A percentile compares a stretch with the other conserved stretches of the same genome.
Evolutionary conservation across 192 early-diverging fungal genomes (phyloP).

Genomic region (Coemansia sp.): DNA sequence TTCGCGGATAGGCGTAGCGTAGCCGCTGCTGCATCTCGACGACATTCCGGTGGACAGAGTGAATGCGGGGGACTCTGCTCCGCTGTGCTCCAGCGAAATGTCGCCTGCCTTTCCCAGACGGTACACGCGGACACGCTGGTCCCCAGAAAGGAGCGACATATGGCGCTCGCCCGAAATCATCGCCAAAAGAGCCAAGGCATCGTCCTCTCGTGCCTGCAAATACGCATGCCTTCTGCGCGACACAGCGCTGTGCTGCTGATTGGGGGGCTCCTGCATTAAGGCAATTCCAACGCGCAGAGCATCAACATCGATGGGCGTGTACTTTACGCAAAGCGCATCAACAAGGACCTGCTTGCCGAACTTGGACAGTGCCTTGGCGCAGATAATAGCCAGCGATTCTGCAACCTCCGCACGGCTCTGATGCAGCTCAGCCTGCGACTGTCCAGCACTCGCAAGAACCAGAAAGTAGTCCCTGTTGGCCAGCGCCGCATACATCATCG

Average conservation of each 20-base stretch:
- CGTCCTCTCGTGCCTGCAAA: neutral
- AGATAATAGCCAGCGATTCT: conserved; percentile 39
- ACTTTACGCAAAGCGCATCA: conserved; percentile 44
- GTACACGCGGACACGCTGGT: conserved; percentile 46
- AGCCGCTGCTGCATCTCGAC: conserved; percentile 6
- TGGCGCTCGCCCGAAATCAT: conserved; percentile 24
- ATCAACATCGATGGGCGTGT: conserved; percentile 35
- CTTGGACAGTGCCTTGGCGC: conserved; percentile 43
- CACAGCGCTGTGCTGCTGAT: neutral
- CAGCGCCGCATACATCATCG: conserved; percentile 42
- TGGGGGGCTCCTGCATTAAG: neutral
- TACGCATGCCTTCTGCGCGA: neutral
- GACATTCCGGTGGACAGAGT: neutral
- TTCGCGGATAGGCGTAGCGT: conserved; percentile 17
- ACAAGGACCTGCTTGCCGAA: conserved; percentile 17
- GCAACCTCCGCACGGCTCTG: conserved; percentile 43
- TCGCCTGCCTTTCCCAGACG: conserved; percentile 33
- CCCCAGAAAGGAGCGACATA: conserved; percentile 40
- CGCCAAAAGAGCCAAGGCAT: conserved; percentile 6
- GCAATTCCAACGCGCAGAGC: conserved; percentile 16
- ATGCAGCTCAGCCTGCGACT: conserved; percentile 47
- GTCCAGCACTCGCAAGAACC: conserved; percentile 33
- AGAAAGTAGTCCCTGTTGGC: conserved; percentile 49
- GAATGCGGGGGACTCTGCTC: conserved; percentile 6
- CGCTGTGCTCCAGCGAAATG: conserved; percentile 6